Percentiles rank a stretch among this genome's conserved stretches.
phyloP scores from a whole-genome alignment of 768 basidiomycete genomes.

The Chiua virens region DNA sequence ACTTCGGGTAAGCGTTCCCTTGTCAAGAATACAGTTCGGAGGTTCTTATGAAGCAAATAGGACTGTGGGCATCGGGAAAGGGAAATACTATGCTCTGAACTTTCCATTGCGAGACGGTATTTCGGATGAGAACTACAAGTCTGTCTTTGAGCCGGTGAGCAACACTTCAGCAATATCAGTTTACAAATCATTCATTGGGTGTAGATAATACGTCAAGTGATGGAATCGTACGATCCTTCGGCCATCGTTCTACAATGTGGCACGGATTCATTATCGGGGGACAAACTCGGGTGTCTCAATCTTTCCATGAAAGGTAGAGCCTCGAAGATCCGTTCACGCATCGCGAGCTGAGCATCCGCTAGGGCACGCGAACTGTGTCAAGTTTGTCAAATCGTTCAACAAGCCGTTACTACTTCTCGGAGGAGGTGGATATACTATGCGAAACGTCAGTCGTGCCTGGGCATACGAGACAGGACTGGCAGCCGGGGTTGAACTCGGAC shows the following conservation, averaged over 20 bases:
- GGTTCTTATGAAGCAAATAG: constrained; percentile 38
- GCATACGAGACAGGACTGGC: constrained; percentile 97
- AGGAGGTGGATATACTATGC: constrained; percentile 98
- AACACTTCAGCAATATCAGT: background rate
- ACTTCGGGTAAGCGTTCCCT: constrained; percentile 59
- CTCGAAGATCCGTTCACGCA: background rate
- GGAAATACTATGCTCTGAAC: constrained; percentile 91
- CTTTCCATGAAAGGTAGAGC: constrained; percentile 85
- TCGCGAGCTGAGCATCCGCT: constrained; percentile 2
- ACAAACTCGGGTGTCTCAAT: constrained; percentile 94
- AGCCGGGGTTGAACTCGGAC: constrained; percentile 91
- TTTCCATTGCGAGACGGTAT: constrained; percentile 95
- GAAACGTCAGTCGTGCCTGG: constrained; percentile 96
- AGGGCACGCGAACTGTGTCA: constrained; percentile 98
- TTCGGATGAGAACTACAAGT: constrained; percentile 92
- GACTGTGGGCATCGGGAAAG: constrained; percentile 93
- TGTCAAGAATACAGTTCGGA: background rate
- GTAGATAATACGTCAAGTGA: constrained; percentile 89
- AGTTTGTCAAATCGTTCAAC: constrained; percentile 95
- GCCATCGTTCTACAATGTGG: constrained; percentile 98
- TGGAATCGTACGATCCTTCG: constrained; percentile 92
- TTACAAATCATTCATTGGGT: background rate
- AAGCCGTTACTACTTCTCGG: constrained; percentile 92
- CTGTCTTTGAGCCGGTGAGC: constrained; percentile 91
- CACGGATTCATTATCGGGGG: constrained; percentile 94